Conservation (phyloP, 2,329 filamentous ascomycete species). For the Fusarium sp. region DNA sequence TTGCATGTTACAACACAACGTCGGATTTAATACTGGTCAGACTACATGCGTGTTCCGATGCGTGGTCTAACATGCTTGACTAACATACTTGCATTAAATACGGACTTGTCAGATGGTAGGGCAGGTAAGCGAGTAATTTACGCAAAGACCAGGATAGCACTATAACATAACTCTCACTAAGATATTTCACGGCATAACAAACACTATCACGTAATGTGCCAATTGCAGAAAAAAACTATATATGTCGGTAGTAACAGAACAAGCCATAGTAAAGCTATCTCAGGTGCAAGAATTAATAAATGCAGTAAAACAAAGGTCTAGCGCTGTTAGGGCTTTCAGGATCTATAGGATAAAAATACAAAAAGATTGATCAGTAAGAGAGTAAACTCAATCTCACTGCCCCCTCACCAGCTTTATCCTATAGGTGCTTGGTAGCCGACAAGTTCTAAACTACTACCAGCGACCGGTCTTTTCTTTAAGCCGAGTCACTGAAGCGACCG, state of each 20-base stretch:
- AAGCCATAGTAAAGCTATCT: background rate
- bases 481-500: too few relatives aligned
- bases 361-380: too few relatives aligned
- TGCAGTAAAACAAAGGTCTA: background rate
- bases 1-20: background rate
- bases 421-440: too few relatives aligned
- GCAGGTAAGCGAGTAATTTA: background rate
- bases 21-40: background rate
- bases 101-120: background rate
- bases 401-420: too few relatives aligned
- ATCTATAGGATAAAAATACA: too few relatives aligned
- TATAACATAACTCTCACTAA: background rate
- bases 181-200: too few relatives aligned
- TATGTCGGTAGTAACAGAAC: background rate
- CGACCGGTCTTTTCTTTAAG: too few relatives aligned
- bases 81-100: background rate
- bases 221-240: background rate
- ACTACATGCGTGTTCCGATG: background rate
- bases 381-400: too few relatives aligned
- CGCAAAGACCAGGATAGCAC: background rate
- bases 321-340: background rate
- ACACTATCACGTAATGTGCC: too few relatives aligned
- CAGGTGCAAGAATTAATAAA: too few relatives aligned
- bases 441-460: too few relatives aligned
- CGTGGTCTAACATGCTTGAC: background rate